Evolutionary conservation across 345 rosid genomes (phyloP), one percentile per base, ranked within the genome.

Genomic region (Geranium brycei): DNA sequence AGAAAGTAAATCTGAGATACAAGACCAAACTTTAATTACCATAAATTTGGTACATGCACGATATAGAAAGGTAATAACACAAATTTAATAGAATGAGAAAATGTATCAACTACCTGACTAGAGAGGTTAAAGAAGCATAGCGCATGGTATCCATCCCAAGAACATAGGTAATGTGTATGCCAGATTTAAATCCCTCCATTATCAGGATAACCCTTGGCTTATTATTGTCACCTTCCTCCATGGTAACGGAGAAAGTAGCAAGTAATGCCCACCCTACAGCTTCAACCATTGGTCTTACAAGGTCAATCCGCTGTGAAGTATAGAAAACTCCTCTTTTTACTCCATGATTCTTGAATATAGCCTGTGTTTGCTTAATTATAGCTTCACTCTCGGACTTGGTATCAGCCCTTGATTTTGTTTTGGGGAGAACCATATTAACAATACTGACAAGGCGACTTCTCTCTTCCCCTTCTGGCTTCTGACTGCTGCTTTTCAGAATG

Each of bases 61-160:
- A 23, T 23, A 23, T 23, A 23, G 28, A 23, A 23, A 23, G 28
- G 28, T 23, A 23, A 23, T 23, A 23, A 23, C 59, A 2, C 59
- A 53, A 13, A 18, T 71, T 18, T 35, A 35, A 35, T 2, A 15
- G 31, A 40, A 23, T 12, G n/a, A 71, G 61, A 51, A 60, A 51
- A 3, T 18, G 57, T 23, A 23, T 40, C 32, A 55, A 55, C 32
- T 75, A 93, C 99, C 99, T 85, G 77, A 93, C 91, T 75, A 93
- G 83, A 31, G 99, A 93, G 57, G 99, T 93, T 74, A 93, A 75
- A 76, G 88, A 93, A 66, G 99, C 99, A 82, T 88, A 93, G 60
- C 99, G 97, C 92, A 88, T 90, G 63, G 99, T 93, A 79, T 90
- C 97, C 99, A 93, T 93, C 77, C 97, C 92, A 74, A 93, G 89